Base-by-base conservation (phyloP, 768 basidiomycete genomes). In the Amanita exitialis region DNA sequence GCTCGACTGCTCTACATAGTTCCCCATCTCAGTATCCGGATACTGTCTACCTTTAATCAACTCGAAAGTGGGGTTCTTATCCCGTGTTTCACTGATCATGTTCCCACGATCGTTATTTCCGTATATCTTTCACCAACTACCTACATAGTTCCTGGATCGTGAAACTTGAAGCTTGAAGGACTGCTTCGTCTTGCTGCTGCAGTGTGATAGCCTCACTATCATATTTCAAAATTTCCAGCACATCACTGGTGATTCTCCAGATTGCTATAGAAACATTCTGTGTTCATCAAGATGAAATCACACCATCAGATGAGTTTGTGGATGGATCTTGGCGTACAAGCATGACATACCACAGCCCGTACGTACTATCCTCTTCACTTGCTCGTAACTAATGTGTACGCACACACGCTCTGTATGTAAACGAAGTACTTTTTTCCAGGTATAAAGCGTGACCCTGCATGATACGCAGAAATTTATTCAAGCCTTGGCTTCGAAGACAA, bases 401-500 rank as follows among this genome's bases (percentile, higher is more conserved):
- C 39, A n/a, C 9, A 23, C 25, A 27, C 23, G 39, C 20, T 42
- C 18, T 42, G 25, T 28, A 28, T 30, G 27, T 28, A 28, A 28
- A 37, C 0, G 16, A 20, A 13, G 15, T 15, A 23, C 21, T 42
- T 13, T 13, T 23, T 42, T 9, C 12, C 3, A 25, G 3, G 23
- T 42, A 23, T 2, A 2, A 23, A 23, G 4, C 23, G 23, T 23
- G 23, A 23, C 10, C 41, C 41, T 42, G 41, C 4, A 42, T 28
- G 27, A 25, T 28, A 44, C 4, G 30, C 35, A n/a, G n/a, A n/a
- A n/a, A n/a, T n/a, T n/a, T n/a, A 48, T 35, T 45, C 61, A 66
- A 47, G 61, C 61, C 52, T 66, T 61, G 54, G 60, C 58, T 38
- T 62, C 62, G 21, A 57, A 53, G 18, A 48, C 53, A 28, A 56